Evolutionary conservation across 495 filamentous ascomycete species (phyloP), one percentile per base, ranked within the genome.

Genomic region (Neohortaea acidophila): DNA sequence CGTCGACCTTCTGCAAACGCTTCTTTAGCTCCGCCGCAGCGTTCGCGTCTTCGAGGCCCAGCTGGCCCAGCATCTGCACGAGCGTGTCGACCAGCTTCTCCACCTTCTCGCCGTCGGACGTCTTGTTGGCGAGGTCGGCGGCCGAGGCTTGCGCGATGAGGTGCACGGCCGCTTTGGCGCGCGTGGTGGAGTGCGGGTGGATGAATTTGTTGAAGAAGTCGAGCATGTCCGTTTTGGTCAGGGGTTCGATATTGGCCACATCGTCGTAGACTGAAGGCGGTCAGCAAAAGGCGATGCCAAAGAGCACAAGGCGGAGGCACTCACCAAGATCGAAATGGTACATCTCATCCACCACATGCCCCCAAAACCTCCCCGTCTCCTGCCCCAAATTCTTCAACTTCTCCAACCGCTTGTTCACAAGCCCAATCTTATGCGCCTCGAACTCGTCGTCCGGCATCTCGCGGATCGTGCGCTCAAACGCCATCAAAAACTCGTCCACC

Each of bases 301-400:
- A 20, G 30, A 47, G 25, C 11, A 25, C 14, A 12, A 12, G 18
- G 35, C 21, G 17, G 36, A 19, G n/a, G 12, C 11, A 64, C 73
- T 60, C 60, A 82, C 85, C 70, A 49, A 75, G 69, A 48, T 82
- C 65, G 56, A 99, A 99, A 55, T 94, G 82, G 55, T 82, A 87
- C 47, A 76, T 81, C 53, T 96, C 89, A 33, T 70, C 81, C 11
- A 72, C 71, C 52, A 96, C 81, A 44, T 91, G 80, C 21, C 59
- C 68, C 87, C 84, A 93, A 54, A 87, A 79, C 14, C 83, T 71
- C 35, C 62, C 65, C 18, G 73, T 83, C 61, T 99, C 89, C 36
- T 87, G 84, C 33, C 71, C 67, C 44, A 99, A 61, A 51, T 91
- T 92, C 68, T 94, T 96, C 49, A 91, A 60, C 58, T 86, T 91